These are phyloP conservation scores for Arachis monticola DNA, from an alignment of 331 rosid genomes.

Conservation along the genomic window DNA sequence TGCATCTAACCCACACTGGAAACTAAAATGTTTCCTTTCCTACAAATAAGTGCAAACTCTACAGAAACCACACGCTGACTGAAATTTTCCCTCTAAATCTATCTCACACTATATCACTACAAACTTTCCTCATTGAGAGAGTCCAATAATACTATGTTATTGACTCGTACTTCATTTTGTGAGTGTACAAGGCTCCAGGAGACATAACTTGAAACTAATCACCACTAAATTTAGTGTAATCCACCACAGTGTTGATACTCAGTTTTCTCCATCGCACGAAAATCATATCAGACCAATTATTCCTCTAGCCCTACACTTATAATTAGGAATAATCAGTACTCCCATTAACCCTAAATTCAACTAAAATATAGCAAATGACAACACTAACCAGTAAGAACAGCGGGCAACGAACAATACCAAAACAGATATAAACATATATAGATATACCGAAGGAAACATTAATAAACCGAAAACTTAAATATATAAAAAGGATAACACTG, in stretches of 20 bases:
- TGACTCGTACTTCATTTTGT: too few relatives aligned
- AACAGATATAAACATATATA: not conserved
- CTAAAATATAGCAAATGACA: not conserved
- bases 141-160: not conserved
- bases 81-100: not conserved
- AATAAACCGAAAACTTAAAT: not conserved
- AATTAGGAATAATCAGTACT: constrained; percentile 1
- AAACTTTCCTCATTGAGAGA: not conserved
- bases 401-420: constrained; percentile 5
- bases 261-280: not conserved
- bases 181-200: too few relatives aligned
- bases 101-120: not conserved
- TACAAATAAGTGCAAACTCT: not conserved
- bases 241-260: not conserved
- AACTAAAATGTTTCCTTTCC: not conserved
- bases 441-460: not conserved
- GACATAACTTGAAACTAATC: too few relatives aligned
- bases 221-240: not conserved
- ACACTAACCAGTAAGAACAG: not conserved
- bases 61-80: not conserved
- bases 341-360: not conserved
- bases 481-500: not conserved
- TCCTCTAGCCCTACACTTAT: not conserved
- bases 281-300: not conserved
- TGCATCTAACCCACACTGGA: not conserved